Evolutionary conservation across 495 filamentous ascomycete genomes (phyloP).

Genomic region (Aspergillus homomorphus): DNA sequence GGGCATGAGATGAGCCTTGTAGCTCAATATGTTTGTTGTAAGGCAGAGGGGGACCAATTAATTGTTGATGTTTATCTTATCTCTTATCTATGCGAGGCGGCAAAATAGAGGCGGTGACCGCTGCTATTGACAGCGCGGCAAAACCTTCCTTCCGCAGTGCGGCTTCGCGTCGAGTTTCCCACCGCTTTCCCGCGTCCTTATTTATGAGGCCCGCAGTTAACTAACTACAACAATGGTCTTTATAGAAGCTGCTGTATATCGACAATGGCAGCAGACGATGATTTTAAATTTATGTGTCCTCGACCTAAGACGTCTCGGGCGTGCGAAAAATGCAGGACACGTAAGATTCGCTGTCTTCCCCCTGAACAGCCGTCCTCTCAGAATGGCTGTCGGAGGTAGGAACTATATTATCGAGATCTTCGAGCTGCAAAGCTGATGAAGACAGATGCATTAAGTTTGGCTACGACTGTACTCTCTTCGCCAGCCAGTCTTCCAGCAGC

Average conservation of each 20-base stretch:
- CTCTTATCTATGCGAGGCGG: too few relatives aligned
- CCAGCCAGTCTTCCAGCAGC: background rate
- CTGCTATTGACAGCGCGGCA: background rate
- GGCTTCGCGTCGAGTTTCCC: background rate
- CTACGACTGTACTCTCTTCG: background rate
- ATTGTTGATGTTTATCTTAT: background rate
- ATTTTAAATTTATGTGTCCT: background rate
- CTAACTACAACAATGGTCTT: background rate
- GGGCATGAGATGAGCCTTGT: background rate
- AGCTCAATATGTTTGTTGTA: background rate
- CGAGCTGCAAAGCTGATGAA: background rate
- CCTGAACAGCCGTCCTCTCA: background rate
- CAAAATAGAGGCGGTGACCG: background rate
- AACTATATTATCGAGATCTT: background rate
- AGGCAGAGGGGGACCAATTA: background rate
- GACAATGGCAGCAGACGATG: background rate
- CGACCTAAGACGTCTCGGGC: background rate
- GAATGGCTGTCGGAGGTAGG: background rate
- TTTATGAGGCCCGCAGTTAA: background rate
- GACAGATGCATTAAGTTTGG: background rate
- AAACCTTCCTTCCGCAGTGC: constrained; percentile 1
- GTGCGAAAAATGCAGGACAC: background rate
- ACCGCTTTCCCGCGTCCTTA: background rate
- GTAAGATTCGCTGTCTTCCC: background rate
- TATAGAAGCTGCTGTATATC: background rate